Base-by-base conservation (phyloP, 2,329 filamentous ascomycete species). In the Aspergillus ochraceoroseus region DNA sequence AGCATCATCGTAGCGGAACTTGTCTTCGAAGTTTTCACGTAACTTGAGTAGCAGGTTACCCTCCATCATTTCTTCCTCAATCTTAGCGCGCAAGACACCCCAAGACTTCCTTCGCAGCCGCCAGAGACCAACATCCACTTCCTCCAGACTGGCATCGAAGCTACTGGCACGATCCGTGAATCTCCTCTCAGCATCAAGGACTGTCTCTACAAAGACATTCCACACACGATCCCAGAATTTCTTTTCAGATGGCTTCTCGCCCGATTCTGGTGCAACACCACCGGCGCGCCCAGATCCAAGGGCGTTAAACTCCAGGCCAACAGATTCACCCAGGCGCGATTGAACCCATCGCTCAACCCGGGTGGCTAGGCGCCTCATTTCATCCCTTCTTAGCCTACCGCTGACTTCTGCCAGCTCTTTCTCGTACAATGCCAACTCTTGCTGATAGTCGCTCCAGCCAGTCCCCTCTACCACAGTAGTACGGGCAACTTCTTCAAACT, bases 11-110 rank as follows among this genome's bases (percentile, higher is more conserved):
- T 98, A 98, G 49, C 92, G 83, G 77, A 98, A 98, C 67, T 95
- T 95, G 70, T 98, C 92, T 67, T 98, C 92, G 53, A 98, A 98
- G 70, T 95, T 96, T 66, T 98, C 92, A 23, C 92, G 81, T 36
- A 98, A 78, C 72, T 98, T 98, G 53, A 96, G 74, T 22, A 96
- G 72, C 38, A 98, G 81, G 60, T 96, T 98, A 56, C 90, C 90
- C 68, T 96, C 92, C 81, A 94, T 94, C 60, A 95, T 87, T 67
- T 98, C 92, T 60, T 98, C 92, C 23, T 96, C 90, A 47, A 98
- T 85, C 71, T 87, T 92, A 44, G 87, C 83, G 31, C 87, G 79
- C 46, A 98, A 73, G 9, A 90, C 89, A 27, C 83, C 83, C 92
- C 92, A 98, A 47, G 87, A 92, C 74, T 96, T 96, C 49, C 90